phyloP scores from a whole-genome alignment of 805 yeast genomes.

The Saccharomycopsis vini region DNA sequence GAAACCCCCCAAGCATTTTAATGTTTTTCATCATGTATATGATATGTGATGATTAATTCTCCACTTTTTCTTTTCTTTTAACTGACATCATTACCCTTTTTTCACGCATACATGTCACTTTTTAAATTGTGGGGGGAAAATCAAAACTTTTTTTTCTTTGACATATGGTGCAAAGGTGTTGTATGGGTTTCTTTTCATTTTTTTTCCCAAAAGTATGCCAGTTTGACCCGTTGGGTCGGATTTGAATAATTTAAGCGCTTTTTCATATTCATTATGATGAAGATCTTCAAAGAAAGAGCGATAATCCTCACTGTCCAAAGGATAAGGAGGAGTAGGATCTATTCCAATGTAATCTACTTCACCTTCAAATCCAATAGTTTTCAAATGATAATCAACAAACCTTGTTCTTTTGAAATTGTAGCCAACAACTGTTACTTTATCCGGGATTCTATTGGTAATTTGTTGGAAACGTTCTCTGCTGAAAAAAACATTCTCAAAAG shows the following conservation, averaged over 20 bases:
- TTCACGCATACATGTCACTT: too few species aligned
- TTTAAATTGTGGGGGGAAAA: too few species aligned
- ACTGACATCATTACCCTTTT: too few species aligned
- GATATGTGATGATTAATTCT: too few species aligned
- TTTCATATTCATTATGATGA: constrained; percentile 37
- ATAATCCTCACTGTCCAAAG: constrained; percentile 21
- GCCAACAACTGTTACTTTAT: constrained; percentile 49
- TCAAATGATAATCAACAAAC: constrained; percentile 46
- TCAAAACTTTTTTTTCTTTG: too few species aligned
- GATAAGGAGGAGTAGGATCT: constrained; percentile 41
- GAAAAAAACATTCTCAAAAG: constrained; percentile 67
- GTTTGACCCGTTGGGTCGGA: constrained; percentile 42
- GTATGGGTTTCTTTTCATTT: constrained; percentile 48
- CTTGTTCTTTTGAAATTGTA: constrained; percentile 64
- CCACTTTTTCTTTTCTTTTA: too few species aligned
- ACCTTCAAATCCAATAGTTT: constrained; percentile 34
- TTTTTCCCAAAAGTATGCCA: constrained; percentile 40
- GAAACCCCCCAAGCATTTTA: too few species aligned
- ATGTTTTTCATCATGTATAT: too few species aligned
- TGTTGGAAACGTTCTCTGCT: constrained; percentile 48
- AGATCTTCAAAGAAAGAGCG: constrained; percentile 39
- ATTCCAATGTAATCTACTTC: constrained; percentile 45
- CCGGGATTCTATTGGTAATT: constrained; percentile 39
- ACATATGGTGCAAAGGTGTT: constrained; percentile 32
- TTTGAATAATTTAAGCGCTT: constrained; percentile 46